Evolutionary conservation across 2,329 filamentous ascomycete genomes (phyloP).

Genomic region (Diaporthe citrichinensis): DNA sequence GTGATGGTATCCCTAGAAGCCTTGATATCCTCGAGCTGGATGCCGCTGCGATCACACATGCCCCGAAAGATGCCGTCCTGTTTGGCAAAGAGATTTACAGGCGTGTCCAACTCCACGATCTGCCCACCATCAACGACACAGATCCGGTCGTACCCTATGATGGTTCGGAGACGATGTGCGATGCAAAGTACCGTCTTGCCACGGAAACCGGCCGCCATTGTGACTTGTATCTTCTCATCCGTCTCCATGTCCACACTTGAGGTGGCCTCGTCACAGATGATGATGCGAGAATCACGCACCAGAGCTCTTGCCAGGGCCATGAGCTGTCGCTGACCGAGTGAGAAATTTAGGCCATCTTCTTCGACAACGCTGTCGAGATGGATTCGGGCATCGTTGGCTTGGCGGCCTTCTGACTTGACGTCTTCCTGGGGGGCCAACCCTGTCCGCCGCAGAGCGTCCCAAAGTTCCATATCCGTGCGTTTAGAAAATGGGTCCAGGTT

Average conservation of each 20-base stretch:
- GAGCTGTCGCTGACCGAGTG: conserved; percentile 92
- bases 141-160: conserved; percentile 94
- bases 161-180: conserved; percentile 91
- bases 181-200: conserved; percentile 94
- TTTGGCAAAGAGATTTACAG: conserved; percentile 77
- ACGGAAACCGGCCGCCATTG: conserved; percentile 86
- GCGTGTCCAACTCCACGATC: conserved; percentile 89
- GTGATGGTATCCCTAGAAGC: neutral
- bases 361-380: conserved; percentile 89
- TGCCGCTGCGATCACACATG: conserved; percentile 92
- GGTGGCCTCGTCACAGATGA: conserved; percentile 97
- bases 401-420: conserved; percentile 44
- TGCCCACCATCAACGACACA: conserved; percentile 93
- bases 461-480: conserved; percentile 82
- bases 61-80: conserved; percentile 83
- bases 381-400: conserved; percentile 63
- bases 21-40: conserved; percentile 70
- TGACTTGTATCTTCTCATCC: conserved; percentile 93
- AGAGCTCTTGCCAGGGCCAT: conserved; percentile 95
- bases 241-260: conserved; percentile 93
- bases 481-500: conserved; percentile 87
- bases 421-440: conserved; percentile 70
- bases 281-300: conserved; percentile 89
- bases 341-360: conserved; percentile 96
- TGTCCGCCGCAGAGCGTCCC: conserved; percentile 82